Conservation (phyloP, 495 filamentous ascomycete species). For the Arthonia radiata region DNA sequence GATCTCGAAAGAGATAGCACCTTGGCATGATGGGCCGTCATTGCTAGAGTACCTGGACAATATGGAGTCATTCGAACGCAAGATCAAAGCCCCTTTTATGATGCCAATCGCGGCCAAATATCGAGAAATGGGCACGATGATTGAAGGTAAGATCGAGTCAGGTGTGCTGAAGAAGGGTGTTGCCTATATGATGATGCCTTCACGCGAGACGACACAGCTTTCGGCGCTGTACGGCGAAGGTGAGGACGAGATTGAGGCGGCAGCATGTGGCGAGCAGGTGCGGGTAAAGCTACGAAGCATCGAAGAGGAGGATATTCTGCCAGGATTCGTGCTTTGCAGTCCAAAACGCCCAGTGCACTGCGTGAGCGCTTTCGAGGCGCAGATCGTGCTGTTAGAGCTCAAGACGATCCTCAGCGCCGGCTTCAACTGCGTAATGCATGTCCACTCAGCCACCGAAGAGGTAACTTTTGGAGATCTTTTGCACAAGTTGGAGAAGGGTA, state of each 20-base stretch:
- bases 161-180: slow-evolving; percentile 74
- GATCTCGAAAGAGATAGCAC: slow-evolving; percentile 43
- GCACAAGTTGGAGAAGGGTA: slow-evolving; percentile 92
- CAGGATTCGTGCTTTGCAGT: slow-evolving; percentile 92
- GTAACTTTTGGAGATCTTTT: slow-evolving; percentile 67
- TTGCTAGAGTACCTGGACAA: slow-evolving; percentile 77
- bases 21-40: slow-evolving; percentile 83
- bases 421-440: slow-evolving; percentile 80
- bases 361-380: slow-evolving; percentile 76
- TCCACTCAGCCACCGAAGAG: slow-evolving; percentile 83
- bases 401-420: slow-evolving; percentile 79
- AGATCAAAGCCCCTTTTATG: slow-evolving; percentile 96
- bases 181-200: slow-evolving; percentile 80
- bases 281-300: slow-evolving; percentile 76
- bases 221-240: slow-evolving; percentile 81
- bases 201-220: slow-evolving; percentile 53
- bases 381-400: slow-evolving; percentile 85
- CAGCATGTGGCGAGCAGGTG: slow-evolving; percentile 83
- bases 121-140: slow-evolving; percentile 89
- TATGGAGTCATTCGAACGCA: slow-evolving; percentile 82
- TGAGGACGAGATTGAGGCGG: slow-evolving; percentile 64
- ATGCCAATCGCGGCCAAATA: slow-evolving; percentile 94
- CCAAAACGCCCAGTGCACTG: slow-evolving; percentile 77
- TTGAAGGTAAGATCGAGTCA: slow-evolving; percentile 90
- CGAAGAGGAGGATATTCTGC: slow-evolving; percentile 90